Evolutionary conservation across 1,284 basidiomycete species (phyloP).

Genomic region (Pseudozyma pruni): DNA sequence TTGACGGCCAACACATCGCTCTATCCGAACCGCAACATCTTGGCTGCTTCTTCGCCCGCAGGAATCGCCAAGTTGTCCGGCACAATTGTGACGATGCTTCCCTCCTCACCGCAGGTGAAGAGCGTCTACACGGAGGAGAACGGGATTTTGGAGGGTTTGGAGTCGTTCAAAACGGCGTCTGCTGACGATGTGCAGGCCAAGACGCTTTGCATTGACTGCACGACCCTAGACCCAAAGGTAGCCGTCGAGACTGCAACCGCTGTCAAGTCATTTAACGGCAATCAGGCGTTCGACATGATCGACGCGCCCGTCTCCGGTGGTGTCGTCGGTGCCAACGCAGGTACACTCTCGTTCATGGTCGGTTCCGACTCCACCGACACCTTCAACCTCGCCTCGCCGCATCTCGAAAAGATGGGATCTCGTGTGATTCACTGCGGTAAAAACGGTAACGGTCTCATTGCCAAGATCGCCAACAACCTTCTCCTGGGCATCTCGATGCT

Average conservation of each 20-base stretch:
- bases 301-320: conserved; percentile 93
- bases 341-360: conserved; percentile 86
- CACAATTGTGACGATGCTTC: conserved; percentile 84
- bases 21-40: conserved; percentile 57
- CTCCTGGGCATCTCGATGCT: conserved; percentile 62
- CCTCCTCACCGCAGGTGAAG: conserved; percentile 83
- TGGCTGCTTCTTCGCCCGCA: conserved; percentile 64
- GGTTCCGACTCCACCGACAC: conserved; percentile 75
- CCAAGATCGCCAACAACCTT: conserved; percentile 65
- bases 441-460: conserved; percentile 73
- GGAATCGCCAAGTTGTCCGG: conserved; percentile 72
- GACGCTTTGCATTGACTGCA: conserved; percentile 85
- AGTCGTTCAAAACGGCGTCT: conserved; percentile 12
- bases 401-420: conserved; percentile 76
- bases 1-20: conserved; percentile 54
- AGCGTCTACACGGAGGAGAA: conserved; percentile 75
- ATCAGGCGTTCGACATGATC: conserved; percentile 73
- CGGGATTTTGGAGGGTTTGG: conserved; percentile 68
- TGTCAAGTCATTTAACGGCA: conserved; percentile 71
- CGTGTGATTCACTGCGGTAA: conserved; percentile 84
- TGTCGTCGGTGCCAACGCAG: conserved; percentile 81
- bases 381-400: conserved; percentile 74
- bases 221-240: conserved; percentile 82
- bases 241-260: conserved; percentile 75
- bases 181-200: conserved; percentile 16